Evolutionary conservation across 2,329 filamentous ascomycete species (phyloP), one percentile per base, ranked within the genome.

Genomic region (Trichoderma breve): DNA sequence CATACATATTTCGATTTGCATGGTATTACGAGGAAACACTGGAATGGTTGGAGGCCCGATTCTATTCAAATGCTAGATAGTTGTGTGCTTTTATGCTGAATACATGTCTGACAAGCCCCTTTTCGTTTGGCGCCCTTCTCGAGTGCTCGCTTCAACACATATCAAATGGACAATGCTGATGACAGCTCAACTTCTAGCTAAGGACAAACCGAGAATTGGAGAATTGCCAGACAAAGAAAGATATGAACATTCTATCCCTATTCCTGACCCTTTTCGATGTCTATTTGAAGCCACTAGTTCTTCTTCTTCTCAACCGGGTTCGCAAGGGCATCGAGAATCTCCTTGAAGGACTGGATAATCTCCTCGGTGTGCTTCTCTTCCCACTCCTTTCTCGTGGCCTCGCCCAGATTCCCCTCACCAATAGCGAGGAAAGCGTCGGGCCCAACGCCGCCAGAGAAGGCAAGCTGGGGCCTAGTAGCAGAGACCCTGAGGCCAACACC

Each of bases 301-400:
- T 71, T 66, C 70, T 65, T 71, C 70, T 66, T 71, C 61, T 57
- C 61, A n/a, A 53, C 61, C 15, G 70, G 70, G 53, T 66, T 71
- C 4, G 51, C 53, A 28, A 71, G 62, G 6, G 61, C 70, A 7
- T 71, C 70, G 21, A 65, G 28, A 9, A 71, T 47, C 70, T 71
- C 70, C 70, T 71, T 66, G 28, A 61, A 66, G 6, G 62, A 55
- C 61, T 71, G 60, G 18, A 71, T 30, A 53, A 71, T 65, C n/a
- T 60, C 70, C 5, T 47, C 53, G 8, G 14, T 8, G 24, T 71
- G 34, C 62, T 66, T 63, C 39, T 63, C 70, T 30, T 71, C 70
- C 70, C 70, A 71, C 34, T 71, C 62, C 53, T 61, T 71, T 55
- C 51, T 47, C 24, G 70, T 61, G 18, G 32, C 53, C 0, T 71